Base-by-base conservation (phyloP, 2,329 filamentous ascomycete genomes). In the Fusarium coicis region DNA sequence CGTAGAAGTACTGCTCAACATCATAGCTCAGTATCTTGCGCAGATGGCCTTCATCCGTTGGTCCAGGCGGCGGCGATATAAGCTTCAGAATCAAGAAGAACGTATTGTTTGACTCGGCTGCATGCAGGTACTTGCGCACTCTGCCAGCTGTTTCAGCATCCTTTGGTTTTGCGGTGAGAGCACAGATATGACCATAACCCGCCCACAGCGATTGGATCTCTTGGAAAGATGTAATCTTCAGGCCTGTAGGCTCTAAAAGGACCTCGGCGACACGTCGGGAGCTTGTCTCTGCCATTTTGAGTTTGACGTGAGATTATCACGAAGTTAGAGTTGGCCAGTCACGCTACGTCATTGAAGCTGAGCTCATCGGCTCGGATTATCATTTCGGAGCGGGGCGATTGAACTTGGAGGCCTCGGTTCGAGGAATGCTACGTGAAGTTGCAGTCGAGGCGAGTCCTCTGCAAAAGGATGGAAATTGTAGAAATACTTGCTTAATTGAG, bases 21-120 rank as follows among this genome's bases (percentile, higher is more conserved):
- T 90, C 85, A 72, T 93, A 93, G 76, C 89, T 92, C 34, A 92
- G 79, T 66, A 93, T 86, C 76, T 93, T 93, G 11, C 91, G 86
- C 1, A 89, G 74, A 71, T 93, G 90, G 1, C 90, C 89, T 74
- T 92, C 90, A 42, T 91, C 87, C 7, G 81, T 74, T 1, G 59
- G 50, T 0, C 58, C 68, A 36, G 66, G 59, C 43, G 79, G 75
- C 1, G 89, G 89, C 0, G 85, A 85, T 43, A 92, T 89, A 59
- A 90, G 83, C 76, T 92, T 92, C 11, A 92, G 79, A 16, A 92
- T 85, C 40, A 90, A 80, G 2, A 79, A 81, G 21, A 83, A 81
- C 2, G 77, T 79, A 19, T 70, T 66, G 40, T 67, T 70, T 14
- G 50, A 42, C 14, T 46, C 63, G 10, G 66, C 46, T 7, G 53